These are phyloP conservation scores for Metschnikowia amazonensis DNA, from an alignment of 805 yeast genomes.

Conservation along the genomic window DNA sequence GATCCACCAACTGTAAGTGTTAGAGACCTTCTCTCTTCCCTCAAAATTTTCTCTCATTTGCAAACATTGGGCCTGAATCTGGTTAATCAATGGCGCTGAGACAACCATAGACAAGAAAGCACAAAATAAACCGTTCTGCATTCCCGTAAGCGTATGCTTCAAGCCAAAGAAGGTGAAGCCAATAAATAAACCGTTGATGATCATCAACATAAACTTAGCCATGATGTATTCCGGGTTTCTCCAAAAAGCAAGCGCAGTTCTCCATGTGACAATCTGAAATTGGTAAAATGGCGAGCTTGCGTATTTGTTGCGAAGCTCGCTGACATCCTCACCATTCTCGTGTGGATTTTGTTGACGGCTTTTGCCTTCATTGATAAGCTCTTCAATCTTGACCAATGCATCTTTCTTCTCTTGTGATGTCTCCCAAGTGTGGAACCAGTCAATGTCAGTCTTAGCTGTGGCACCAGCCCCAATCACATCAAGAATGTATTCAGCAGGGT, in stretches of 20 bases:
- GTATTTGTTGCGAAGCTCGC: constrained; percentile 11
- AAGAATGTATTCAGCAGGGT: constrained; percentile 19
- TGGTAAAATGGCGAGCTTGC: constrained; percentile 10
- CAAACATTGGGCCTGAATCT: constrained; percentile 58
- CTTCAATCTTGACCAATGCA: constrained; percentile 10
- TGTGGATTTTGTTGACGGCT: constrained; percentile 5
- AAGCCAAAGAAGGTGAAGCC: constrained; percentile 33
- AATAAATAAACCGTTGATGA: constrained; percentile 41
- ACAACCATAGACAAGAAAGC: constrained; percentile 54
- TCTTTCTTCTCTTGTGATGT: constrained; percentile 9
- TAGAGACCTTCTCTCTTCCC: constrained; percentile 66
- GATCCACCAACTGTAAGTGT: constrained; percentile 69
- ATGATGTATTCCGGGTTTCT: constrained; percentile 17
- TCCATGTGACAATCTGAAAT: constrained; percentile 9
- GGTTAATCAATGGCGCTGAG: constrained; percentile 57
- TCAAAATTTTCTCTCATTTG: constrained; percentile 60
- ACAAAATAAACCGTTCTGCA: constrained; percentile 42
- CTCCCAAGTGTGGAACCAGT: constrained; percentile 18
- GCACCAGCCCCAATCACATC: constrained; percentile 20
- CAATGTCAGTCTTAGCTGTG: constrained; percentile 12
- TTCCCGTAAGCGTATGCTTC: constrained; percentile 23
- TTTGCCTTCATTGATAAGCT: constrained; percentile 8
- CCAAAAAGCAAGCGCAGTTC: constrained; percentile 16
- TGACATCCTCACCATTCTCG: background rate
- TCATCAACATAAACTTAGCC: constrained; percentile 20